Conservation (phyloP, 208 protist genomes). For the Trypanosoma grayi region DNA sequence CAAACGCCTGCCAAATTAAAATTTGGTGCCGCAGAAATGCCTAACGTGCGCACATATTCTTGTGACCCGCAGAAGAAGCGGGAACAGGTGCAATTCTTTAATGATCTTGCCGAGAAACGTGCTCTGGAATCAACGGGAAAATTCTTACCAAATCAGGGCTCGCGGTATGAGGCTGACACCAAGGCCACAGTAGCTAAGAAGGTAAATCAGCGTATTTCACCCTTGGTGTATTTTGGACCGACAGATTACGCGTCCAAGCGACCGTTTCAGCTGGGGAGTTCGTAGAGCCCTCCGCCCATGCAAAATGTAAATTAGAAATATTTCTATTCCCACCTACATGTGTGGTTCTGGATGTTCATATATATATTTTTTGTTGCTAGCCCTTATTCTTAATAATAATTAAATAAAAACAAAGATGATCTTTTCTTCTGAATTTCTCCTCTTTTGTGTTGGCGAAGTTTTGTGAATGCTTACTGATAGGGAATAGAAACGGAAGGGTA, state of each 20-base stretch:
- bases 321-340: not conserved
- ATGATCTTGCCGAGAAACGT: constrained; percentile 32
- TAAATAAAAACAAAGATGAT: too few relatives aligned
- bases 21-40: constrained; percentile 43
- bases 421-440: too few relatives aligned
- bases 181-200: constrained; percentile 14
- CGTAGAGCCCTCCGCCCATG: not conserved
- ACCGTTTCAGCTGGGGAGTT: constrained; percentile 10
- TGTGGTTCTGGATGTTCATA: constrained; percentile 6
- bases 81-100: constrained; percentile 79
- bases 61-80: constrained; percentile 58
- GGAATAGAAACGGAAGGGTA: too few relatives aligned
- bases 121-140: not conserved
- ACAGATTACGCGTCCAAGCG: constrained; percentile 24
- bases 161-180: constrained; percentile 17
- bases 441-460: too few relatives aligned
- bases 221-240: constrained; percentile 16
- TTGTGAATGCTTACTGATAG: too few relatives aligned
- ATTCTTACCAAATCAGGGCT: not conserved
- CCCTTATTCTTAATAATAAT: not conserved
- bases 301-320: not conserved
- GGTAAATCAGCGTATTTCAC: constrained; percentile 1
- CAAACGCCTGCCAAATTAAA: constrained; percentile 40
- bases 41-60: constrained; percentile 71
- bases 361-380: constrained; percentile 4